Base-by-base conservation (phyloP, 768 basidiomycete genomes). In the Pleurotus giganteus region DNA sequence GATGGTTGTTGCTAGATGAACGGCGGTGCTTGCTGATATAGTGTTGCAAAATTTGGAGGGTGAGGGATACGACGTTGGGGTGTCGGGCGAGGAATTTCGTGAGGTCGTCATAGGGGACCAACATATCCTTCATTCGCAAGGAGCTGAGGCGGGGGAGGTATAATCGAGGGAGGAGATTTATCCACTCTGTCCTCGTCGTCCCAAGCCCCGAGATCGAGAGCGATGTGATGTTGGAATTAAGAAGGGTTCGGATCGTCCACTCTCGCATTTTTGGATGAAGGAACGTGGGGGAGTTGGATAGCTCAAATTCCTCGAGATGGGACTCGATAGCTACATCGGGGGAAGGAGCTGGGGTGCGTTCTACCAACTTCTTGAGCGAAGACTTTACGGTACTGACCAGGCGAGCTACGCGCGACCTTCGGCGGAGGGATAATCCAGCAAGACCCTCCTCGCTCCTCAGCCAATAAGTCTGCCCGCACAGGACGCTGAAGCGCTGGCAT, bases 221-320 rank as follows among this genome's bases (percentile, higher is more conserved):
- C 5, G 46, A 34, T 21, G 53, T 54, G 39, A 60, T 44, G 1
- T 45, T 31, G 39, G 57, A 54, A 23, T 27, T 31, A 23, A 58
- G 57, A 15, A 60, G 52, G 8, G 57, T 37, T 21, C 50, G 47
- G n/a, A 60, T 51, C 5, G 57, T 60, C 59, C 59, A 60, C 7
- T 58, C 57, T 19, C 50, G 43, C 43, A 57, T 54, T 17, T 51
- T 57, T 2, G 52, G 34, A 21, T 49, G 46, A 4, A 60, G 46
- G 27, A 58, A 55, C 19, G 57, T 36, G 31, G 52, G 42, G 24
- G 56, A 57, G 26, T 58, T 57, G 4, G 53, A 19, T 5, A 39
- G 17, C 41, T 47, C 21, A 58, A 17, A 21, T 53, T 44, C 24
- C 31, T 51, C 43, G 45, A 54, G 27, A 34, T 51, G 17, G 28